Evolutionary conservation across 2,329 filamentous ascomycete species (phyloP), one percentile per base, ranked within the genome.

Genomic region (Cladophialophora yegresii): DNA sequence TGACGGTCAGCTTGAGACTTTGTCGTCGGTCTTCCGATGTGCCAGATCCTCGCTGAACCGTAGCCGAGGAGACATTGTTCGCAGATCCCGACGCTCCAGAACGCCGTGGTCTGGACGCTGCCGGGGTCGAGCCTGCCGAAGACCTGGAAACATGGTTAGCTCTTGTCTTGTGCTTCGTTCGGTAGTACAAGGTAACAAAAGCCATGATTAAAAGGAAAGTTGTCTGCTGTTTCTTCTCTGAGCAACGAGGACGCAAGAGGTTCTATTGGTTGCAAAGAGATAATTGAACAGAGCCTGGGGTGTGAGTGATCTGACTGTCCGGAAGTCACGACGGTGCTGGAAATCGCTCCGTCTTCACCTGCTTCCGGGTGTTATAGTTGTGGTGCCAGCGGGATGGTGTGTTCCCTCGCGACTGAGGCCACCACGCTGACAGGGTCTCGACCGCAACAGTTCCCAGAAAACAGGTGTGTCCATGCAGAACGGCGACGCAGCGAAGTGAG

Each of bases 1-100:
- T 83, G 57, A 83, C 76, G 5, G 78, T 82, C 60, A 83, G 71
- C 67, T 76, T 77, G 54, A 83, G 77, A 47, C 79, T 79, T 70
- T 74, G 77, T 64, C 73, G 73, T 20, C 70, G 67, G 61, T 79
- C 75, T 60, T 75, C 77, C 30, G 60, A 23, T 20, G 56, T 51
- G 54, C 63, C 60, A 32, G 43, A 57, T 23, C 67, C 61, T 33
- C 66, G 66, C 40, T 68, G 66, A 30, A 68, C 53, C 3, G 65
- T 57, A 28, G 69, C 62, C 26, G 65, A 63, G 12, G 67, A 62
- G 32, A 33, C 56, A 32, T 45, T 62, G 12, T 22, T 43, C 43
- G 66, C 16, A 30, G 40, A 28, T 40, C 72, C 43, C 6, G 63
- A 54, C 4, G 45, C 71, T 43, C 74, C 75, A 56, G 73, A 76